Evolutionary conservation across 1,284 basidiomycete species (phyloP), one percentile per base, ranked within the genome.

Genomic region (Puccinia novopanici): DNA sequence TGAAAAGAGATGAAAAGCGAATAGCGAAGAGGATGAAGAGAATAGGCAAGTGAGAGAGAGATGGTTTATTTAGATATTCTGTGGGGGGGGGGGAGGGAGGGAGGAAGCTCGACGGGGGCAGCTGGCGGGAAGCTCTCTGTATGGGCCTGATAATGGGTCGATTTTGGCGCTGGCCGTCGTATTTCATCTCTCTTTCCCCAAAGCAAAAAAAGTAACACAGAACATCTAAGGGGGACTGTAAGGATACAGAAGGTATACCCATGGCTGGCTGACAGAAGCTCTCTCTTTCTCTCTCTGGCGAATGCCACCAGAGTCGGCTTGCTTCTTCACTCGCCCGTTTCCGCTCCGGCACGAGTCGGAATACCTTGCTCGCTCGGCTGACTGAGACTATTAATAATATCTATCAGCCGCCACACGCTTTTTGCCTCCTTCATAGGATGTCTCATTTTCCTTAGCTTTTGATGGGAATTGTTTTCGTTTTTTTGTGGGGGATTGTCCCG

Each of bases 171-270:
- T 17, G 19, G 50, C 50, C 17, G 9, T 52, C 17, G 6, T 19
- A 52, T 52, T 19, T 22, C 50, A 12, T 17, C 19, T 22, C 19
- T 52, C 19, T 63, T 40, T 24, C 59, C 59, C 59, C 59, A 63
- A 63, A 10, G 15, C 34, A 63, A 63, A n/a, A n/a, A n/a, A n/a
- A n/a, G n/a, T n/a, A 34, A 63, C 59, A 63, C 22, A 63, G 30
- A 63, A 63, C 59, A 63, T 63, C 59, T 63, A 63, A 52, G 19
- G 12, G 19, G 50, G 19, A 12, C 4, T 52, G 4, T 52, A n/a
- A 52, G 50, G 50, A 52, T 22, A 52, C 50, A 12, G 9, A 10
- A 52, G 19, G 9, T 45, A 45, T 45, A 45, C 45, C 8, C 45
- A 45, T 8, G 8, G 15, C 8, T 15, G 15, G 8, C 45, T 45